Base-by-base conservation (phyloP, 352 stramenopile species). In the Pythium inflatum region DNA sequence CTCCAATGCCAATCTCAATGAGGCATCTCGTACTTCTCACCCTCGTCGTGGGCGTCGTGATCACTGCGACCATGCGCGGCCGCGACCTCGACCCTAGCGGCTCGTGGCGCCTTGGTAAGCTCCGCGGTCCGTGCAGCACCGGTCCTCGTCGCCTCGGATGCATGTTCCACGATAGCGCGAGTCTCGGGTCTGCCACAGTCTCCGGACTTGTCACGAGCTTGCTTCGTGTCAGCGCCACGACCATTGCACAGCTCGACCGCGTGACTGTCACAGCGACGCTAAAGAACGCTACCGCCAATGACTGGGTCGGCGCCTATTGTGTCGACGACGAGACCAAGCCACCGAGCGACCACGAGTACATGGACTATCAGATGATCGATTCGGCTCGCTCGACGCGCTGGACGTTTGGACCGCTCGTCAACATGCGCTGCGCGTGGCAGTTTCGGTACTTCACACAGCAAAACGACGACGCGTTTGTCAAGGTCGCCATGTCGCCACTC, bases 401-500 rank as follows among this genome's bases (percentile, higher is more conserved):
- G 56, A 36, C 30, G 36, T 62, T 72, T 36, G 62, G 68, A 4
- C 62, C 65, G 45, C 45, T 77, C 25, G 49, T 67, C 40, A 80
- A 80, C 57, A 73, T 75, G 62, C 70, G 74, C 30, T 80, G 70
- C 59, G 51, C 69, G 62, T 80, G 69, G 40, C 74, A 80, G 54
- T 80, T 80, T 40, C 74, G 65, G 7, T 70, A 70, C 25, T 66
- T 77, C 22, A 30, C 46, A 55, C 63, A 77, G 40, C 24, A 66
- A 27, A 57, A 24, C 2, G n/a, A 76, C 22, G 74, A 46, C 2
- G 50, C 60, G 27, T 76, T 65, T 6, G 25, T 27, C 2, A 49
- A 70, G 18, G 62, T 78, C 25, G 55, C 61, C 20, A 68, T 80
- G 34, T n/a, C n/a, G n/a, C n/a, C n/a, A n/a, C n/a, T n/a, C n/a